phyloP scores from a whole-genome alignment of 345 rosid species.

The Hibiscus mutabilis region DNA sequence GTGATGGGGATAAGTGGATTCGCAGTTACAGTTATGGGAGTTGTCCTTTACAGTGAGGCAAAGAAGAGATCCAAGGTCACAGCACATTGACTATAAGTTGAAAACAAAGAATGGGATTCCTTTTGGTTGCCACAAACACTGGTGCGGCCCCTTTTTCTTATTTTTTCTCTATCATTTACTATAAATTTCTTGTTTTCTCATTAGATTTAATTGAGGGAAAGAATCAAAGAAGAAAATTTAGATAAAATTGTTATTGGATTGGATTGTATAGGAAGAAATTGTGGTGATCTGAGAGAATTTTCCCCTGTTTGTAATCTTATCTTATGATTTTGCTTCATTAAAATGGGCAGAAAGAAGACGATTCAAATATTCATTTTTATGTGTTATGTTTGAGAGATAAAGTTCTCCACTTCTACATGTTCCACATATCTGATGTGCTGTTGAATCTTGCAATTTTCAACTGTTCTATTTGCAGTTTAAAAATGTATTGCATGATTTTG shows the following conservation, averaged over 20 bases:
- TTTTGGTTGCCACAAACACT: constrained; percentile 29
- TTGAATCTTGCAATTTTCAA: too few relatives aligned
- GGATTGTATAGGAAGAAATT: constrained; percentile 42
- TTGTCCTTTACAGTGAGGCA: not conserved
- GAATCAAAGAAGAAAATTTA: constrained; percentile 23
- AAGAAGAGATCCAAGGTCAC: not conserved
- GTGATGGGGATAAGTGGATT: not conserved
- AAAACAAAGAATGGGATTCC: not conserved
- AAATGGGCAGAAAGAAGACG: not conserved
- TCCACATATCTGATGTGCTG: too few relatives aligned
- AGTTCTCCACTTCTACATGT: too few relatives aligned
- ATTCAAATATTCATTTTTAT: not conserved
- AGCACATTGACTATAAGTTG: not conserved
- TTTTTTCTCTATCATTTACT: constrained; percentile 14
- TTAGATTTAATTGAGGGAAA: constrained; percentile 18
- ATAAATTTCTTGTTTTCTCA: constrained; percentile 23
- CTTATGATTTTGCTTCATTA: not conserved
- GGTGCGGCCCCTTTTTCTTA: constrained; percentile 26
- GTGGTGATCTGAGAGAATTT: constrained; percentile 20
- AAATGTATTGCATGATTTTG: not conserved
- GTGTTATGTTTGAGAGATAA: too few relatives aligned
- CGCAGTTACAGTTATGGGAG: not conserved
- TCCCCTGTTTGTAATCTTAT: not conserved
- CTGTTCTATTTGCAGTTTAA: too few relatives aligned
- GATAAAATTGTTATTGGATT: constrained; percentile 14